Base-by-base conservation (phyloP, 306 rosid genomes). In the Chamaecrista fasciculata region DNA sequence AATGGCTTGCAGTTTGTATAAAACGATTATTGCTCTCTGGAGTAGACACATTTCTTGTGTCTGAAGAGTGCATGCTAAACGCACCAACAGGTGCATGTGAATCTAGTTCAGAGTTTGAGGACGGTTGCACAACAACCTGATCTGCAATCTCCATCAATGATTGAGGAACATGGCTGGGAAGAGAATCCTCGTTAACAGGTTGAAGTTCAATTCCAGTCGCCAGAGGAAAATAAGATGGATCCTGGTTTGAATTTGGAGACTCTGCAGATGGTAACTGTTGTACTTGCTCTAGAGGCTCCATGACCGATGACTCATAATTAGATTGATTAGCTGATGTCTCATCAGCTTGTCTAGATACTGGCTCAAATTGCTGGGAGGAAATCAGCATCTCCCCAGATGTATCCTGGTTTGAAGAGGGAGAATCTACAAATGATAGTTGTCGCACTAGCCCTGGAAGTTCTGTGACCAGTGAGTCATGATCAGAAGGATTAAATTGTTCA, bases 11-110 rank as follows among this genome's bases (percentile, higher is more conserved):
- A 52, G 81, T 31, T 72, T 65, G 95, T 20, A 77, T 55, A 57
- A 61, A 69, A 78, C n/a, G 80, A 73, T 72, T 84, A 74, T 73
- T 79, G 65, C 67, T 42, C 62, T 74, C 87, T 44, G 78, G 64
- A 58, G 57, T 68, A 15, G 80, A 60, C 61, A 74, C 28, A 34
- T 76, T 76, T 78, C 88, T 75, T 28, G 76, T 28, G 29, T 78
- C 82, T 24, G 76, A 61, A 29, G 68, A 58, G 8, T 62, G 81
- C 28, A 59, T 51, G 48, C 76, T 53, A 49, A 66, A 29, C 70
- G 73, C 76, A 67, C 73, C 66, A 53, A 66, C 43, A 46, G 70
- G 16, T 24, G 56, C 0, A 29, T 25, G 66, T 16, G 71, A 64
- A 36, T 56, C 77, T 69, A 20, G 51, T 63, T 69, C 77, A n/a